Evolutionary conservation across 169 alveolate species (phyloP).

Genomic region (Plasmodium gaboni): DNA sequence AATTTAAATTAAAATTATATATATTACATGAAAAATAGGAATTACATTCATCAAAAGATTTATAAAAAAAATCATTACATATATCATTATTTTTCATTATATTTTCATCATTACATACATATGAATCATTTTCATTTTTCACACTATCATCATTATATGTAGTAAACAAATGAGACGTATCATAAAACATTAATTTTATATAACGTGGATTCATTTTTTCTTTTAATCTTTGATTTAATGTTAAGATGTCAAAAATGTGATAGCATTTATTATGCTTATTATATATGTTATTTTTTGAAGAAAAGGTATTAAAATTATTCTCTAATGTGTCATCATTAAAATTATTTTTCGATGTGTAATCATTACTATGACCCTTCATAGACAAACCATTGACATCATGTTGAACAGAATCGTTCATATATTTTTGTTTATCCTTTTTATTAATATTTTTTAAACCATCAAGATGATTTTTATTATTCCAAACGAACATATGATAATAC

Average conservation of each 20-base stretch:
- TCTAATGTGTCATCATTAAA: too few species aligned
- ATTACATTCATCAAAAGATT: too few species aligned
- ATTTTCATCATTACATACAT: neutral
- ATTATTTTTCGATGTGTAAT: neutral
- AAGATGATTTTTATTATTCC: constrained; percentile 12
- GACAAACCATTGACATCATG: neutral
- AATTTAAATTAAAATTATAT: constrained; percentile 46
- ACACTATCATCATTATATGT: neutral
- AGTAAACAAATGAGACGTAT: neutral
- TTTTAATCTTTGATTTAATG: constrained; percentile 22
- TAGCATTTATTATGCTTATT: neutral
- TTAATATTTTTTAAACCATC: neutral
- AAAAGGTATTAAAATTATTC: neutral
- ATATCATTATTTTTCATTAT: neutral
- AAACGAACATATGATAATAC: constrained; percentile 63
- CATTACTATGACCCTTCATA: neutral
- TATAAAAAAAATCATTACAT: neutral
- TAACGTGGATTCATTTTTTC: constrained; percentile 29
- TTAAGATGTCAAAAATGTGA: constrained; percentile 22
- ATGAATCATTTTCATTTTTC: neutral
- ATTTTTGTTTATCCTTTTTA: neutral
- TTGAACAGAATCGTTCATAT: too few species aligned
- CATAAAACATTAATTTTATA: constrained; percentile 12
- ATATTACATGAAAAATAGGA: constrained; percentile 19
- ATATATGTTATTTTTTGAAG: neutral